A percentile compares a stretch with the other conserved stretches of the same genome.
Conservation (phyloP, 768 basidiomycete species). For the Russula vinacea region DNA sequence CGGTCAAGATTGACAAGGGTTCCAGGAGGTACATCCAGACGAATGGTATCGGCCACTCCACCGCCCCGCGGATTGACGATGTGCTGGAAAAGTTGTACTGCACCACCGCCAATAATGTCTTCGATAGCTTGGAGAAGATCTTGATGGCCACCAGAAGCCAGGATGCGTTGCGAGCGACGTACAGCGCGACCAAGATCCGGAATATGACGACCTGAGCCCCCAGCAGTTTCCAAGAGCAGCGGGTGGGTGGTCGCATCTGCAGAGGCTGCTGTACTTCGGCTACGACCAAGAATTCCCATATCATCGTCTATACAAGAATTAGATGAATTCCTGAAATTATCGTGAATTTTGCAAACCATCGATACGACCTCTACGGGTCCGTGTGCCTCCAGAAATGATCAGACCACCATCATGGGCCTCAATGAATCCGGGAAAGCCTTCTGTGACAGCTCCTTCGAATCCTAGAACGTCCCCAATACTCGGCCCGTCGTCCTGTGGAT, state of each 20-base stretch:
- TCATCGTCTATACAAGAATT: constrained; percentile 45
- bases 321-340: not conserved
- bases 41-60: constrained; percentile 61
- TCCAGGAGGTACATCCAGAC: constrained; percentile 71
- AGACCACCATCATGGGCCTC: constrained; percentile 28
- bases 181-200: constrained; percentile 43
- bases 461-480: constrained; percentile 28
- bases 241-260: constrained; percentile 79
- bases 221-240: constrained; percentile 64
- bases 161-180: constrained; percentile 44
- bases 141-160: constrained; percentile 41
- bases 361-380: constrained; percentile 26
- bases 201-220: constrained; percentile 44
- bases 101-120: constrained; percentile 76
- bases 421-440: constrained; percentile 30
- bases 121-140: constrained; percentile 77
- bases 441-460: constrained; percentile 25
- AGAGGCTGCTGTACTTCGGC: constrained; percentile 50
- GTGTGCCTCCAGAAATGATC: constrained; percentile 27
- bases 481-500: constrained; percentile 33
- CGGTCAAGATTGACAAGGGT: constrained; percentile 60
- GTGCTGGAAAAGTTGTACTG: constrained; percentile 80
- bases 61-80: constrained; percentile 59
- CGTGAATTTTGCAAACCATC: constrained; percentile 18
- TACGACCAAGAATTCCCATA: constrained; percentile 59